phyloP scores from a whole-genome alignment of 2,329 filamentous ascomycete genomes.

The Aureobasidium sp. region DNA sequence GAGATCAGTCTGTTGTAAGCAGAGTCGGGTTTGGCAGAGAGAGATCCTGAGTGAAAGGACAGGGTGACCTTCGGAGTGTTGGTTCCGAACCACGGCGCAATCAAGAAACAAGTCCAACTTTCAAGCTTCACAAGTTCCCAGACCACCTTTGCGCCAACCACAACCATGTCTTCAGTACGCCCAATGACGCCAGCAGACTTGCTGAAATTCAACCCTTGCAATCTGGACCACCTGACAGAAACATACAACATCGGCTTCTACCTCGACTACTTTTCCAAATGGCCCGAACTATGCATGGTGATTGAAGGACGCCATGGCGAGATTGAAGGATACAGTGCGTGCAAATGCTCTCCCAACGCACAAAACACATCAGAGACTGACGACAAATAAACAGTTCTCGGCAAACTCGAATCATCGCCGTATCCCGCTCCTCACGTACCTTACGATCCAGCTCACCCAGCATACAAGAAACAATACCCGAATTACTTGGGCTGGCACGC shows the following conservation, averaged over 20 bases:
- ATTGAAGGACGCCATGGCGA: conserved; percentile 81
- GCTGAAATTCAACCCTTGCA: conserved; percentile 85
- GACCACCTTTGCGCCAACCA: not conserved
- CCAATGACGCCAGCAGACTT: conserved; percentile 79
- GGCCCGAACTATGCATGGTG: conserved; percentile 90
- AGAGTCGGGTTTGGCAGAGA: no score
- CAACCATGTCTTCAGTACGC: conserved; percentile 70
- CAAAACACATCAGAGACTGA: not conserved
- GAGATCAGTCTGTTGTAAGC: not conserved
- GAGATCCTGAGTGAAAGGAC: not conserved
- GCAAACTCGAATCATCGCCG: conserved; percentile 78
- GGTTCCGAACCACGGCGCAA: not conserved
- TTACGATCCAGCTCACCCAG: conserved; percentile 51
- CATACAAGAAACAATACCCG: conserved; percentile 36
- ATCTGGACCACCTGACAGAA: conserved; percentile 94
- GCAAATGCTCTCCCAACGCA: not conserved
- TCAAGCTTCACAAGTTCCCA: not conserved
- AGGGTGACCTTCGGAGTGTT: not conserved
- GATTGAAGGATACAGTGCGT: conserved; percentile 87
- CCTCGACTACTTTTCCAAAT: conserved; percentile 89
- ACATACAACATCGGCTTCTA: conserved; percentile 96
- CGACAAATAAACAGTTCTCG: conserved; percentile 62
- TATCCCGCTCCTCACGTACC: conserved; percentile 67
- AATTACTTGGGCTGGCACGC: conserved; percentile 99
- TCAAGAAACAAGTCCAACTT: not conserved